Base-by-base conservation (phyloP, 2,329 filamentous ascomycete species). In the Bimuria novae-zelandiae region DNA sequence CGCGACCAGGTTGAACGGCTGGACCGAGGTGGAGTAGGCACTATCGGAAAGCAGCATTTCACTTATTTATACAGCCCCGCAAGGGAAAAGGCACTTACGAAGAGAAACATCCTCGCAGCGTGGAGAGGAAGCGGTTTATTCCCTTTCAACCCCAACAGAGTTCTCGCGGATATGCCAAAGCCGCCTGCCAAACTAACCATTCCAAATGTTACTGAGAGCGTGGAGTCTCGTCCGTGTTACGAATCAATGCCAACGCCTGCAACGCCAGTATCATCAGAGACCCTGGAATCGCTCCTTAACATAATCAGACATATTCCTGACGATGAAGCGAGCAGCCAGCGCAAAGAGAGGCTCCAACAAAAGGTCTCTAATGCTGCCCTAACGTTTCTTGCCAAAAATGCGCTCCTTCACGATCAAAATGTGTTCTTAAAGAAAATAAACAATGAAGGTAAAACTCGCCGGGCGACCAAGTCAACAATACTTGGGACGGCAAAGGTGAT, bases 401-500 rank as follows among this genome's bases (percentile, higher is more conserved):
- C 60, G 36, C 54, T 71, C 29, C 57, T 57, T 29, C 36, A 62
- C 32, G 55, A 70, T 36, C 51, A 60, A 49, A 68, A 59, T 50
- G 37, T 49, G 48, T 63, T 68, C 57, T 27, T 51, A 21, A 30
- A 16, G 27, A 39, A 51, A 39, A 52, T 52, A 33, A 52, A 52
- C 42, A 27, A 68, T 49, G 60, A 68, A 62, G 52, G 56, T 40
- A 68, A 67, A 60, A 46, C 47, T 49, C 55, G 59, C 43, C 46
- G 62, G 41, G 55, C 56, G 33, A 63, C 61, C 12, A 64, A 54
- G 48, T 64, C 58, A 49, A 45, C 35, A 30, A 54, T 65, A 35
- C 48, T 66, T 39, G 58, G 60, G 25, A 62, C 52, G 44, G 60
- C 57, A 43, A 64, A 54, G 40, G 62, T 65, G 27, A 64, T 66